Base-by-base conservation (phyloP, 2,329 filamentous ascomycete species). In the Nothomitra cinnamomea region DNA sequence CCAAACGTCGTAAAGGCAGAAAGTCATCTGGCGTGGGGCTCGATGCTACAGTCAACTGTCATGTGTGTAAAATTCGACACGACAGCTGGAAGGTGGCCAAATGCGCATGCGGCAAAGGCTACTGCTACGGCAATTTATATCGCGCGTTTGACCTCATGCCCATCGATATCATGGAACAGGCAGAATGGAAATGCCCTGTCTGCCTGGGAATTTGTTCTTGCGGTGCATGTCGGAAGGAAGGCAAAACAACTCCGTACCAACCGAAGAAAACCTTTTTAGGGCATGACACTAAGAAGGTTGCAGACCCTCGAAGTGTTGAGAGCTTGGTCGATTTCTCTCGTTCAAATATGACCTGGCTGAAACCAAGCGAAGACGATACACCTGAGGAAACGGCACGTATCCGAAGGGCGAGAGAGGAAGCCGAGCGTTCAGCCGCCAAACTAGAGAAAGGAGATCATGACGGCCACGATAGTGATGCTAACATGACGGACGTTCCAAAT, bases 91-190 rank as follows among this genome's bases (percentile, higher is more conserved):
- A 87, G 61, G 79, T 95, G 57, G 87, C 87, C 1, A 77, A 80
- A 52, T 98, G 92, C 66, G 77, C 75, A 7, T 96, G 92, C 62
- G 73, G 76, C 12, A 74, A 85, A 54, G 79, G 78, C 0, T 98
- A 94, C 64, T 96, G 92, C 65, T 98, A 94, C 63, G 90, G 90
- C n/a, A 84, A 84, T 15, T 73, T 98, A 1, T 96, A 88, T 68
- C 77, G 92, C 54, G 89, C 87, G 0, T 95, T 95, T 62, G 90
- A 96, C 64, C 78, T 88, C 64, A 84, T 87, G 77, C 92, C 92
- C 0, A 80, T 90, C 60, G 73, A 79, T 19, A 79, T 89, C 0
- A 83, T 95, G 76, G 82, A 94, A 63, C 76, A 86, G 58, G 78
- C 82, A 58, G 73, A 81, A 49, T 98, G 92, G 90, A 78, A 83